These are phyloP conservation scores for Breynia disticha DNA, from an alignment of 441 rosid species.

Conservation along the genomic window DNA sequence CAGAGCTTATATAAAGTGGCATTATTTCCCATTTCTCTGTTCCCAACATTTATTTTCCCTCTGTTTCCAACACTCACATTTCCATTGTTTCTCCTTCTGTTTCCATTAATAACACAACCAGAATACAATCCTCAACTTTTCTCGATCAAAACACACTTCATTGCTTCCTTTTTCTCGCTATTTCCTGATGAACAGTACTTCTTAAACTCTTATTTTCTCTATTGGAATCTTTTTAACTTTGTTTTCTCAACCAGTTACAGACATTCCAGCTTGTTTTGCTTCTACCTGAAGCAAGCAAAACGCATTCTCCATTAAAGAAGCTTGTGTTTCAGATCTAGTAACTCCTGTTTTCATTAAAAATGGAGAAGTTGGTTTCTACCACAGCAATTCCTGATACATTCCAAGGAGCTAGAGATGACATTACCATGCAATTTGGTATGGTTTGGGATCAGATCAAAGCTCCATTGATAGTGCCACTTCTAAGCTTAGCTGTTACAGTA, in stretches of 20 bases:
- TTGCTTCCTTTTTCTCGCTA: neutral
- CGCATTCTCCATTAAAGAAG: neutral
- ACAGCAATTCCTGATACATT: slow-evolving; percentile 38
- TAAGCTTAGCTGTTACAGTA: slow-evolving; percentile 41
- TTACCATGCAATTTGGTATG: slow-evolving; percentile 39
- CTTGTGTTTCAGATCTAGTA: neutral
- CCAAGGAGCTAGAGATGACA: slow-evolving; percentile 46
- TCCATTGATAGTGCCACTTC: slow-evolving; percentile 65
- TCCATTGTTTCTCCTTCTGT: neutral
- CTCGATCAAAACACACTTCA: neutral
- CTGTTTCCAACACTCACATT: neutral
- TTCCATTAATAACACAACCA: neutral
- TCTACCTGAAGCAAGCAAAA: slow-evolving; percentile 25
- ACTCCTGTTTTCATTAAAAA: slow-evolving; percentile 21
- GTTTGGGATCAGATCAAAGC: slow-evolving; percentile 61
- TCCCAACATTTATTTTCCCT: neutral
- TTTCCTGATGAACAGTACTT: neutral
- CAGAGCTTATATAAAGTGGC: neutral
- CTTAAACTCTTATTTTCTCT: neutral
- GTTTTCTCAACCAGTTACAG: slow-evolving; percentile 12
- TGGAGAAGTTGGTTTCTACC: slow-evolving; percentile 44
- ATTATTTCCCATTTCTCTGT: neutral
- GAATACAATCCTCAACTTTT: neutral
- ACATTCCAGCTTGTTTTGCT: slow-evolving; percentile 30
- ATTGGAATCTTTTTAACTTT: neutral